Conservation (phyloP, 768 basidiomycete species). For the Leccinum boreale region DNA sequence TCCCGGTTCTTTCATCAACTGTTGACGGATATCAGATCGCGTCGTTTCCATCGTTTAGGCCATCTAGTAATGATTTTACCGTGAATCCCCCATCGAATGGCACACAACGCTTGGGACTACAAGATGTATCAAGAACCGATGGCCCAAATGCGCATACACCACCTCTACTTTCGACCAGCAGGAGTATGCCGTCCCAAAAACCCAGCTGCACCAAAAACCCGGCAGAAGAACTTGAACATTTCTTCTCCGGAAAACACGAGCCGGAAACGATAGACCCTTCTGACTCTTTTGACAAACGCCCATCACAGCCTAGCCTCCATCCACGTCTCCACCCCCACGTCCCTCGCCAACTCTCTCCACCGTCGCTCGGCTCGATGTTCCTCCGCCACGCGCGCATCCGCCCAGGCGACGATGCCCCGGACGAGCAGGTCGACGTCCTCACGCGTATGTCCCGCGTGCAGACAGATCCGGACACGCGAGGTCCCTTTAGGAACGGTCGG, state of each 20-base stretch:
- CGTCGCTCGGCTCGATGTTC: background rate
- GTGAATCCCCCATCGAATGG: too few species aligned
- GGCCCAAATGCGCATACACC: too few species aligned
- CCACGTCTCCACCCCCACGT: slow-evolving; percentile 20
- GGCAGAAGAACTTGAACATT: background rate
- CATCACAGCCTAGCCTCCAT: slow-evolving; percentile 29
- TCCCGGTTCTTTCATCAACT: too few species aligned
- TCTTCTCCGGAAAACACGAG: background rate
- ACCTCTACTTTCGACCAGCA: background rate
- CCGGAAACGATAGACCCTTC: background rate
- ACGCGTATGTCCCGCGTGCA: slow-evolving; percentile 72
- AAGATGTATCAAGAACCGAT: too few species aligned
- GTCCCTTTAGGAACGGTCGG: slow-evolving; percentile 89
- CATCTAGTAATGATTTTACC: too few species aligned
- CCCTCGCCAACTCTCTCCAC: slow-evolving; percentile 15
- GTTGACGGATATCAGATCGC: too few species aligned
- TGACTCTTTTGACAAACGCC: background rate
- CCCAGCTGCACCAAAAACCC: background rate
- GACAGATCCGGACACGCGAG: slow-evolving; percentile 84
- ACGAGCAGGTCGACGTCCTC: slow-evolving; percentile 62
- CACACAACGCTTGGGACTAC: too few species aligned
- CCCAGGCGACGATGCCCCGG: slow-evolving; percentile 41
- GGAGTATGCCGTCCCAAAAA: background rate
- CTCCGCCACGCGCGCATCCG: slow-evolving; percentile 18
- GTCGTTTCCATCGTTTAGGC: too few species aligned